Evolutionary conservation across 352 stramenopile genomes (phyloP), one percentile per base, ranked within the genome.

Genomic region (Nothophytophthora sp.): DNA sequence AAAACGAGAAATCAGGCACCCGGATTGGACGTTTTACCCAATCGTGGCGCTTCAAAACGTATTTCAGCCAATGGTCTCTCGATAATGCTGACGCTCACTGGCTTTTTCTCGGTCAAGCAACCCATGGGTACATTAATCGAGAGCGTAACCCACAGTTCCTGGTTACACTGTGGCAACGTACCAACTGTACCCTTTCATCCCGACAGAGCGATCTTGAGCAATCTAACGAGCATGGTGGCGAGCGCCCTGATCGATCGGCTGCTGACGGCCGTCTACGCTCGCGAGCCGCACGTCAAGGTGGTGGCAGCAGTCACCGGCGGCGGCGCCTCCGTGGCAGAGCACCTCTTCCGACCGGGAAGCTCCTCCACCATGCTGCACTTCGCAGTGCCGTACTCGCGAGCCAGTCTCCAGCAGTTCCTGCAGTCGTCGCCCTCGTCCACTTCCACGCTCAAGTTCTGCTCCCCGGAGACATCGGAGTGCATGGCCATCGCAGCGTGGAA

Each of bases 311-410:
- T 44, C 33, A 78, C 72, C 0, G 72, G 72, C 13, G 72, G 72
- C 12, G 72, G 72, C 3, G 40, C 42, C 2, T 55, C 54, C 8
- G 62, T 59, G 4, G 54, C 58, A 1, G 50, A 70, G 47, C 44
- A 73, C 22, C 69, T 80, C 39, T 73, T 80, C 47, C 53, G 63
- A 27, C 28, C 50, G 7, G 72, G 69, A 20, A 82, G 70, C 47
- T 82, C 69, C 18, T 78, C 70, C 36, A 77, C 70, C 37, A 79
- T 82, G 60, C 63, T 82, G n/a, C 56, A 76, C 34, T 78, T 70
- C 48, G 50, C 58, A 12, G 52, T 82, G 32, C 72, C 72, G 22
- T 82, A 82, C 56, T 54, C 69, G 18, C 68, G 67, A 37, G 44
- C 42, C 19, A 77, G 68, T 50, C 67, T 82, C 5, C 42, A 60